These are phyloP conservation scores for Cladobotryum mycophilum DNA, from an alignment of 2,329 filamentous ascomycete genomes.

Conservation along the genomic window DNA sequence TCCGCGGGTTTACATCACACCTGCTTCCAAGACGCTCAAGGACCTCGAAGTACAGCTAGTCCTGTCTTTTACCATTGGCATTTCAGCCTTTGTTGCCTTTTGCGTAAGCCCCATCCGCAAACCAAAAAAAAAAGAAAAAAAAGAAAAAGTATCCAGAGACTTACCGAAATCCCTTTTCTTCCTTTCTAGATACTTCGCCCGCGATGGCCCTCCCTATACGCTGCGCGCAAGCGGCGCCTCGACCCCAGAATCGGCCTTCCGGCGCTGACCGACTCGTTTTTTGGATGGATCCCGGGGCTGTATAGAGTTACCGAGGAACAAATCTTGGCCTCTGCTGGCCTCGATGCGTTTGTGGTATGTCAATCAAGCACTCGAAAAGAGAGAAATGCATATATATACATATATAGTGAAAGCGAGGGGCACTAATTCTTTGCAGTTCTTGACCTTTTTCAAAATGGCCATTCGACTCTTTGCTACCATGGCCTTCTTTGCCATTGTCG, in stretches of 20 bases:
- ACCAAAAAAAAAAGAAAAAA: background rate
- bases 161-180: conserved; percentile 7
- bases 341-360: conserved; percentile 86
- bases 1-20: conserved; percentile 18
- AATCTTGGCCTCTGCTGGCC: conserved; percentile 78
- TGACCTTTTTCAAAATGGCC: conserved; percentile 94
- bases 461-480: conserved; percentile 75
- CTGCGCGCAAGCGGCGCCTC: conserved; percentile 74
- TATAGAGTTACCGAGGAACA: conserved; percentile 84
- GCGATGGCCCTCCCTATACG: conserved; percentile 86
- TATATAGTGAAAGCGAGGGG: background rate
- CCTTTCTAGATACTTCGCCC: conserved; percentile 65
- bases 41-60: conserved; percentile 60
- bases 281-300: conserved; percentile 88
- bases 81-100: conserved; percentile 67
- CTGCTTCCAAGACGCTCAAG: conserved; percentile 26
- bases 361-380: too few relatives aligned
- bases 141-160: too few relatives aligned
- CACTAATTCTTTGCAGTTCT: conserved; percentile 47
- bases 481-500: conserved; percentile 70
- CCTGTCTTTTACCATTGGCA: conserved; percentile 63
- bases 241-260: conserved; percentile 58
- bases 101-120: conserved; percentile 48
- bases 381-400: background rate
- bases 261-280: conserved; percentile 72